Percentiles rank a stretch among this genome's conserved stretches.
These are phyloP conservation scores for Suhomyces atakaporum DNA, from an alignment of 1,139 yeast species.

Conservation along the genomic window DNA sequence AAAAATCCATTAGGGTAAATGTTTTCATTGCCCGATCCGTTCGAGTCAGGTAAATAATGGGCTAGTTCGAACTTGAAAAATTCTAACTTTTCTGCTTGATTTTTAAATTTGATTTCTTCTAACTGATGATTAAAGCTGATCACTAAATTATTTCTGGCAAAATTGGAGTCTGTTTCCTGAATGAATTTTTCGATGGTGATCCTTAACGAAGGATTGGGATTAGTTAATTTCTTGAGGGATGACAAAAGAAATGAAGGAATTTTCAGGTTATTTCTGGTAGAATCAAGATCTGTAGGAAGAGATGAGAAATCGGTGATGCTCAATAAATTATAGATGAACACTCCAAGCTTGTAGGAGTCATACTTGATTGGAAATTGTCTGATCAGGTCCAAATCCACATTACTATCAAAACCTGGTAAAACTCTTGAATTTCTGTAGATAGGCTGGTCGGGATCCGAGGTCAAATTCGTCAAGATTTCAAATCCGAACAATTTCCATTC, in stretches of 20 bases:
- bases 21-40: constrained; percentile 18
- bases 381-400: constrained; percentile 50
- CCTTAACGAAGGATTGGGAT: constrained; percentile 39
- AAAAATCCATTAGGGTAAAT: constrained; percentile 61
- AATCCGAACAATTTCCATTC: constrained; percentile 89
- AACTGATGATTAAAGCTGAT: constrained; percentile 51
- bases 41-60: constrained; percentile 21
- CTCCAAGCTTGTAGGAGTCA: constrained; percentile 69
- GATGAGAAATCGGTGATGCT: constrained; percentile 23
- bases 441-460: constrained; percentile 53
- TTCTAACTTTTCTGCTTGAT: constrained; percentile 51
- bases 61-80: constrained; percentile 51
- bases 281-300: constrained; percentile 8
- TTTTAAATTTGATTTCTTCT: constrained; percentile 53
- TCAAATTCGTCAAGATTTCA: constrained; percentile 62
- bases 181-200: constrained; percentile 52
- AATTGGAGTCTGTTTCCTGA: constrained; percentile 39
- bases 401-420: constrained; percentile 26
- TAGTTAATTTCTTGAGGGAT: constrained; percentile 26
- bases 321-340: constrained; percentile 51
- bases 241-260: constrained; percentile 15
- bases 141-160: constrained; percentile 42
- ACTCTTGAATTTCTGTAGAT: constrained; percentile 33
- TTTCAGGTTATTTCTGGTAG: constrained; percentile 5
- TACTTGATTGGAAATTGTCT: constrained; percentile 44